phyloP scores from a whole-genome alignment of 768 basidiomycete species.

The Boletus sensibilis region DNA sequence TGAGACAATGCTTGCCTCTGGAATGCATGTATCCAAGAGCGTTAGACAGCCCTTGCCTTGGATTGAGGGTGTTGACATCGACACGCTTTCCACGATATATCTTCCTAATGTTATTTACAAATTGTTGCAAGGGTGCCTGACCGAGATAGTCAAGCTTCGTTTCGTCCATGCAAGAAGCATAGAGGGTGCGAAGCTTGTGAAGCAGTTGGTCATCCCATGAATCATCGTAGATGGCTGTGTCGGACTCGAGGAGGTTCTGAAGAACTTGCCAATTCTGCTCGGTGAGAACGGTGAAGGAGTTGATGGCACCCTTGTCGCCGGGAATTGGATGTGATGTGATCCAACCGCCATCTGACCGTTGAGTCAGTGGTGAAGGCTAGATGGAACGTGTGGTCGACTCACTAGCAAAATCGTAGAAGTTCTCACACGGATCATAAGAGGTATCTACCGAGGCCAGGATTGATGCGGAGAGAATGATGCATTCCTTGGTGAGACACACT shows the following conservation, averaged over 20 bases:
- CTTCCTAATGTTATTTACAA: constrained; percentile 59
- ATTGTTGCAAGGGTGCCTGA: constrained; percentile 61
- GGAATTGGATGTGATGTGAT: constrained; percentile 79
- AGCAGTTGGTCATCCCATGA: constrained; percentile 56
- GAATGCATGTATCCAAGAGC: constrained; percentile 87
- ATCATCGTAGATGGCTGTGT: constrained; percentile 35
- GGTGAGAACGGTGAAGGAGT: constrained; percentile 68
- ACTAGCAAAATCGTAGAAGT: constrained; percentile 94
- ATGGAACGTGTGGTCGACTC: constrained; percentile 33
- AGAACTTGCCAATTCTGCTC: constrained; percentile 79
- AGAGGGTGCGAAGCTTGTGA: constrained; percentile 68
- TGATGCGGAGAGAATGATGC: constrained; percentile 78
- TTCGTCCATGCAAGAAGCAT: constrained; percentile 81
- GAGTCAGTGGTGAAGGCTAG: constrained; percentile 5
- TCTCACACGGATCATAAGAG: constrained; percentile 88
- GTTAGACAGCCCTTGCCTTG: constrained; percentile 66
- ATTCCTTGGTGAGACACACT: constrained; percentile 72
- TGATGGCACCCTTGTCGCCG: constrained; percentile 73
- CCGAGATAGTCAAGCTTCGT: constrained; percentile 73
- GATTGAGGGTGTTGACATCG: constrained; percentile 34
- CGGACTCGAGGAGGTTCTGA: constrained; percentile 62
- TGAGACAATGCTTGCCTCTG: constrained; percentile 49
- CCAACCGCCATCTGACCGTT: constrained; percentile 80
- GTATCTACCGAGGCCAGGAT: constrained; percentile 81
- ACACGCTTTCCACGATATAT: constrained; percentile 57